Evolutionary conservation across 352 stramenopile species (phyloP).

Genomic region (Globisporangium barbulae): DNA sequence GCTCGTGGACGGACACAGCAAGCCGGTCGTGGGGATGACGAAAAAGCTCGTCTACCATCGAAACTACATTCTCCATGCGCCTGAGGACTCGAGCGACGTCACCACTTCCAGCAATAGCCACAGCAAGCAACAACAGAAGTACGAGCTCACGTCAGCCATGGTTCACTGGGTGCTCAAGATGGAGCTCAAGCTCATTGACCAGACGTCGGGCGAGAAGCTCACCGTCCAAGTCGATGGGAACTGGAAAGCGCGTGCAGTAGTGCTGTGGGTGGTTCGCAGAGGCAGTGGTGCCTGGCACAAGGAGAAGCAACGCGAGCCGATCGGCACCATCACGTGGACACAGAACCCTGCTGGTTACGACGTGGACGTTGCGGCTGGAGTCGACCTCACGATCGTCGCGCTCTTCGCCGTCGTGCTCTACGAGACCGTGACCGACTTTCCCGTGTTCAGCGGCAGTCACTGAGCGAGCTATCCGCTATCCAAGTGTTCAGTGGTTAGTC

Average conservation of each 20-base stretch:
- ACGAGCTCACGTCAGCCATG: not conserved
- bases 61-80: not conserved
- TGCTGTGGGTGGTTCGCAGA: not conserved
- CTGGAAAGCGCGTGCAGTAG: not conserved
- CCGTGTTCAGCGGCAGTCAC: not conserved
- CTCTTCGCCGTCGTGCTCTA: not conserved
- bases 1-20: not conserved
- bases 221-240: not conserved
- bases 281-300: not conserved
- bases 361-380: not conserved
- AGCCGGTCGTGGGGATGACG: not conserved
- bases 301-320: not conserved
- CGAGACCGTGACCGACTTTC: slow-evolving; percentile 2
- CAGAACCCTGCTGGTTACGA: not conserved
- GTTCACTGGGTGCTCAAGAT: not conserved
- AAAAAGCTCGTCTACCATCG: slow-evolving; percentile 2
- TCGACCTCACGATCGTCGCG: not conserved
- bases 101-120: not conserved
- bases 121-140: not conserved
- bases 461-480: not conserved
- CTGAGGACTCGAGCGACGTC: not conserved
- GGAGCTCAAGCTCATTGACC: slow-evolving; percentile 1
- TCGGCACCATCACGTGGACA: not conserved
- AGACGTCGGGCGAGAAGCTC: not conserved
- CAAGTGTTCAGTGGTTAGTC: not conserved